Conservation (phyloP, 768 basidiomycete species). For the Tricholomella constricta region DNA sequence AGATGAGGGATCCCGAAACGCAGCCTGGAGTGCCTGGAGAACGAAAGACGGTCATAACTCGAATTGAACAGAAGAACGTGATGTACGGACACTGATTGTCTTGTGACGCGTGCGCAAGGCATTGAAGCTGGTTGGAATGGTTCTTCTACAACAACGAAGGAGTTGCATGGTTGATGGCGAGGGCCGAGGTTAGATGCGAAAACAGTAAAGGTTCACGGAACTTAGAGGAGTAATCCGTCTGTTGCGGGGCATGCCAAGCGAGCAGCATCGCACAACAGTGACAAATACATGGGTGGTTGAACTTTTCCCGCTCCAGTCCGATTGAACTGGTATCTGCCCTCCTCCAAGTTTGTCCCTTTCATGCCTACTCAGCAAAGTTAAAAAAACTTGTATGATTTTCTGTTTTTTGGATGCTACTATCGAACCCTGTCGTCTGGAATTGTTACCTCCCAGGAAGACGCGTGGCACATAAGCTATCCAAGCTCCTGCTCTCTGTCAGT, state of each 20-base stretch:
- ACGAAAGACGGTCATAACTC: not conserved
- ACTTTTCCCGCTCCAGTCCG: not conserved
- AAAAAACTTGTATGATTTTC: not conserved
- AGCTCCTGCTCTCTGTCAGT: too few relatives aligned
- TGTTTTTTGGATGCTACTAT: too few relatives aligned
- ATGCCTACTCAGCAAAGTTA: too few relatives aligned
- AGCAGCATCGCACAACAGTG: not conserved
- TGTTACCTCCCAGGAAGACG: too few relatives aligned
- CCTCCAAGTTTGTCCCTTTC: too few relatives aligned
- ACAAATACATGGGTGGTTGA: not conserved
- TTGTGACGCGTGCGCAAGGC: constrained; percentile 6
- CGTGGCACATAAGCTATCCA: too few relatives aligned
- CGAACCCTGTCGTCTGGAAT: too few relatives aligned
- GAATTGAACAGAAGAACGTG: not conserved
- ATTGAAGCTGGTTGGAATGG: not conserved
- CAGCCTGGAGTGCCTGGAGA: constrained; percentile 58
- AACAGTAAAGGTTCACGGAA: too few relatives aligned
- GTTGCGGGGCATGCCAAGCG: too few relatives aligned
- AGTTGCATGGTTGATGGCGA: constrained; percentile 8
- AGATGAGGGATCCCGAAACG: constrained; percentile 63
- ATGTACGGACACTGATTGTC: constrained; percentile 9
- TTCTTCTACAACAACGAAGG: not conserved
- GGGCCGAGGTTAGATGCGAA: too few relatives aligned
- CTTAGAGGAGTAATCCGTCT: too few relatives aligned
- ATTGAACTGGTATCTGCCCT: too few relatives aligned